phyloP scores from a whole-genome alignment of 345 rosid genomes.

The Chamaenerion angustifolium region DNA sequence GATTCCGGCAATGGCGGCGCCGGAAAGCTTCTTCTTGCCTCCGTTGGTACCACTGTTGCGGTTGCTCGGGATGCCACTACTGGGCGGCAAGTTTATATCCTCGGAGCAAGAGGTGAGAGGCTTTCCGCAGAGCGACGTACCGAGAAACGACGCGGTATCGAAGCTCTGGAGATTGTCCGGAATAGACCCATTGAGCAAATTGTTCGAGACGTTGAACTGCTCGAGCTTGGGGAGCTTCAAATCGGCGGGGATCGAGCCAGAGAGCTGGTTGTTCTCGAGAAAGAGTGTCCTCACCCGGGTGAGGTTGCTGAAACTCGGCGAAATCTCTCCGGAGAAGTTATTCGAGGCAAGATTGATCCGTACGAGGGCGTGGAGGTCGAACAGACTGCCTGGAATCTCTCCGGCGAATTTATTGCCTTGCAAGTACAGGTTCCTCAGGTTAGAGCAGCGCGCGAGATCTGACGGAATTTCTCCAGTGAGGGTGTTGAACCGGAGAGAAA shows the following conservation, averaged over 20 bases:
- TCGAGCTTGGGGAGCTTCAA: conserved; percentile 21
- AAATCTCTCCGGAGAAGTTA: conserved; percentile 23
- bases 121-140: conserved; percentile 72
- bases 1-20: conserved; percentile 82
- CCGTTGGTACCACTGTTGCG: conserved; percentile 14
- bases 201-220: conserved; percentile 76
- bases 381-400: conserved; percentile 22
- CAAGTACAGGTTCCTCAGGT: conserved; percentile 27
- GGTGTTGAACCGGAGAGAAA: conserved; percentile 32
- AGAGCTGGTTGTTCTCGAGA: conserved; percentile 19
- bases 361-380: conserved; percentile 17
- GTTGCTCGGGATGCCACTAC: conserved; percentile 6
- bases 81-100: conserved; percentile 31
- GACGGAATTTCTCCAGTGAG: conserved; percentile 27
- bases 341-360: conserved; percentile 24
- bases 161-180: conserved; percentile 34
- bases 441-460: conserved; percentile 24
- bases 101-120: conserved; percentile 36
- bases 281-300: conserved; percentile 20
- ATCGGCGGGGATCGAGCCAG: conserved; percentile 22
- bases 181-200: conserved; percentile 70
- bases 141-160: conserved; percentile 38
- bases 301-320: conserved; percentile 13
- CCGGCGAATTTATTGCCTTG: conserved; percentile 34
- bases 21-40: conserved; percentile 46